Base-by-base conservation (phyloP, 352 stramenopile genomes). In the Globisporangium spinosum region DNA sequence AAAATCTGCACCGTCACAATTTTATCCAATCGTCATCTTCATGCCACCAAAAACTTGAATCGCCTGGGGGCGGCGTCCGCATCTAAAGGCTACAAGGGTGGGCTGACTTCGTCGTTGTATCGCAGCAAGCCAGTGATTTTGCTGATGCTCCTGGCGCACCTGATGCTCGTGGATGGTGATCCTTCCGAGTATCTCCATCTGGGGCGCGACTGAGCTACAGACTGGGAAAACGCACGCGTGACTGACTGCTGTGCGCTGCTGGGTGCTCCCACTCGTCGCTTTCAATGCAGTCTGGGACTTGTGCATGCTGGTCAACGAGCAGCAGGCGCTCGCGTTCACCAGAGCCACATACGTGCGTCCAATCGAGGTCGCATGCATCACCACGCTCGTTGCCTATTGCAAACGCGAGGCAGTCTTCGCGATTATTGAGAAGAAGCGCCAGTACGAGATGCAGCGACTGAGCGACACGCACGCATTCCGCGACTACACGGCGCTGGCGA, bases 131-230 rank as follows among this genome's bases (percentile, higher is more conserved):
- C 70, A 0, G 64, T 86, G 35, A 64, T 69, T 13, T 20, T 72
- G 10, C 65, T 90, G 13, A 80, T 74, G n/a, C 7, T 75, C 20
- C 22, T 81, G 20, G 77, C 79, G 6, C 70, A 76, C 25, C n/a
- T 85, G 17, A 32, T 90, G n/a, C 5, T 78, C 79, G 3, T 90
- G 82, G 79, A 73, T 72, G 22, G 51, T 85, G n/a, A 54, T 90
- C n/a, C 38, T 85, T 20, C 82, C 79, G 9, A 71, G 69, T 9
- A 62, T 64, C n/a, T 65, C 72, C 3, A 63, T 80, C 32, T 76
- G 73, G 58, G 56, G 68, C n/a, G 73, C 78, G 45, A 64, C 67
- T 10, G 62, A 74, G 56, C 56, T 72, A 9, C 53, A 65, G 67
- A 73, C 10, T 70, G 64, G 60, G 27, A 64, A 35, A 9, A 58